Conservation (phyloP, 116 monocot genomes). For the Dioscorea cayenensis region DNA sequence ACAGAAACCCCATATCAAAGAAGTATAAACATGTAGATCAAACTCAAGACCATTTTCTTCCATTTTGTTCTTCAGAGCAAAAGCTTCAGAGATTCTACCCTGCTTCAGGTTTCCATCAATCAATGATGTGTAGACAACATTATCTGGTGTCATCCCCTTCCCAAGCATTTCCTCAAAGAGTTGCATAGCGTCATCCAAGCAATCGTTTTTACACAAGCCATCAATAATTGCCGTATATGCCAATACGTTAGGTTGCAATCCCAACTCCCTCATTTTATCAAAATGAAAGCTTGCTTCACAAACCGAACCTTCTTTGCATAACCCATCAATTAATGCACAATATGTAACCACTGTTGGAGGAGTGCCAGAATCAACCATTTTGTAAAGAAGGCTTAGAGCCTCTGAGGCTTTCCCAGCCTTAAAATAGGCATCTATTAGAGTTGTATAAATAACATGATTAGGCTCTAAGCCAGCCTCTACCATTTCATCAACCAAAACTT, state of each 20-base stretch:
- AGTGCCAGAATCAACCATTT: conserved; percentile 46
- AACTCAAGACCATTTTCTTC: conserved; percentile 46
- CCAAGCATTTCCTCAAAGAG: conserved; percentile 63
- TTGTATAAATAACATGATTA: conserved; percentile 74
- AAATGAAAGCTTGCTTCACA: conserved; percentile 61
- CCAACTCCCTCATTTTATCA: conserved; percentile 48
- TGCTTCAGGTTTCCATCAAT: conserved; percentile 64
- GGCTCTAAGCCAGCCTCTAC: conserved; percentile 39
- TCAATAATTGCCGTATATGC: conserved; percentile 70
- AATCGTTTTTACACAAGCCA: conserved; percentile 62
- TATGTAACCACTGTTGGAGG: conserved; percentile 55
- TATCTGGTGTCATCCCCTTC: conserved; percentile 54
- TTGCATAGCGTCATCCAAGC: conserved; percentile 34
- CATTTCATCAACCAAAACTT: conserved; percentile 44
- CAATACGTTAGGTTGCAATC: conserved; percentile 56
- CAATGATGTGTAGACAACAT: conserved; percentile 60
- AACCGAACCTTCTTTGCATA: conserved; percentile 70
- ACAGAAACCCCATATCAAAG: conserved; percentile 77
- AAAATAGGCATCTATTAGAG: conserved; percentile 59
- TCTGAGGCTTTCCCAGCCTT: conserved; percentile 59
- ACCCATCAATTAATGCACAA: conserved; percentile 77
- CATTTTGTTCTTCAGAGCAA: conserved; percentile 56
- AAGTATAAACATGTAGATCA: conserved; percentile 55
- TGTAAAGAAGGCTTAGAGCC: conserved; percentile 47
- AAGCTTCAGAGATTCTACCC: conserved; percentile 53